Evolutionary conservation across 768 basidiomycete species (phyloP), one percentile per base, ranked within the genome.

Genomic region (Tulasnella sp.): DNA sequence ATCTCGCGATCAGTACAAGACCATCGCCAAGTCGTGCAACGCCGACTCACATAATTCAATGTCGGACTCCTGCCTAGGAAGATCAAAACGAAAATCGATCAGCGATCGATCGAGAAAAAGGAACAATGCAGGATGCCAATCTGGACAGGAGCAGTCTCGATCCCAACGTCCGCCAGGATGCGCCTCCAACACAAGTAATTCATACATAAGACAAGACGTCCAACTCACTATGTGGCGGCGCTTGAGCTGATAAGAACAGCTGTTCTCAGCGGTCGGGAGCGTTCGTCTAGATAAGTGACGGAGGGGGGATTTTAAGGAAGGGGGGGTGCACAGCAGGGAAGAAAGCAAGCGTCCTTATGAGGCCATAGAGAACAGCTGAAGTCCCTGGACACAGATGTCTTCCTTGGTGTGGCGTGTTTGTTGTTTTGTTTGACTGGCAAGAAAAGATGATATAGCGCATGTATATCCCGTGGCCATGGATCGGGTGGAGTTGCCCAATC

Each of bases 241-340:
- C 25, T 19, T 11, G 41, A 41, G 2, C 24, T 24, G 27, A n/a
- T 55, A 55, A 55, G 38, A 55, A 15, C 38, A 25, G 9, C 10
- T 24, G 19, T 55, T 45, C 19, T 30, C 19, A 24, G 24, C 22
- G 38, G 10, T n/a, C 41, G 10, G 53, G 21, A 21, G 38, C n/a
- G 22, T 22, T 42, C 24, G 25, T 24, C 29, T 17, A 21, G 42
- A 25, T 55, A 55, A 55, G 53, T 55, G 53, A 24, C 21, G 38
- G 53, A 55, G 27, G 41, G 53, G 22, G 38, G 22, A 29, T 55
- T 44, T 34, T 25, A 41, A 55, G 31, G 52, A 54, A 43, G 53
- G 53, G 42, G 44, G 29, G 29, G 34, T 5, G 30, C 21, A 55
- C 21, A 21, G 53, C 27, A 27, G 53, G 15, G 15, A 30, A 42